Conservation (phyloP, 2,329 filamentous ascomycete genomes). For the Diaporthe amygdali region DNA sequence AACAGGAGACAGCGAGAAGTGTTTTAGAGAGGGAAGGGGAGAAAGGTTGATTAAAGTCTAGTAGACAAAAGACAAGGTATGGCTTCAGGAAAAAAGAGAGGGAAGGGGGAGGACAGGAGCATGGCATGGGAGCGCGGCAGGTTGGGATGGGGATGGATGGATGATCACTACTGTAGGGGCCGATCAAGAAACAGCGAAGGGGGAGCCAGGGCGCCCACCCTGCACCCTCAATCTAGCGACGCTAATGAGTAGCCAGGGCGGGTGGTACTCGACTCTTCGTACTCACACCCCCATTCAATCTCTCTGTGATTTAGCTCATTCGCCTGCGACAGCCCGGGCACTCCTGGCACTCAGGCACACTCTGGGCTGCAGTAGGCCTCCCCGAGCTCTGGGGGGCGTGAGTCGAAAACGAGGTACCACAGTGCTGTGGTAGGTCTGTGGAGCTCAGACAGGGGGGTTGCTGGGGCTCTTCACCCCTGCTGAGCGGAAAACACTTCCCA, state of each 20-base stretch:
- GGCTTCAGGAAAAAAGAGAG: slow-evolving; percentile 6
- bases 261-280: background rate
- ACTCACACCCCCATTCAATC: slow-evolving; percentile 4
- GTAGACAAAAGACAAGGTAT: slow-evolving; percentile 9
- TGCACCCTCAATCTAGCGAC: slow-evolving; percentile 15
- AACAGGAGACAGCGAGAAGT: slow-evolving; percentile 9
- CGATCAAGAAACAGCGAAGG: slow-evolving; percentile 3
- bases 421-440: background rate
- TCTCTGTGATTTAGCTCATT: background rate
- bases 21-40: slow-evolving; percentile 16
- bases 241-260: slow-evolving; percentile 21
- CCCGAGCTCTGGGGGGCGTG: slow-evolving; percentile 16
- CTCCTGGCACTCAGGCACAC: no score
- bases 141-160: slow-evolving; percentile 19
- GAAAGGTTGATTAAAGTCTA: slow-evolving; percentile 15
- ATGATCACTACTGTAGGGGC: slow-evolving; percentile 2
- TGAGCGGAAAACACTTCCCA: slow-evolving; percentile 7
- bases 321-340: background rate
- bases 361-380: background rate
- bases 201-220: slow-evolving; percentile 10
- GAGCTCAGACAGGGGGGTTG: background rate
- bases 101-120: slow-evolving; percentile 18
- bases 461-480: background rate
- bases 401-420: slow-evolving; percentile 12
- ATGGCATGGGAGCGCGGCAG: slow-evolving; percentile 15